phyloP scores from a whole-genome alignment of 2,329 filamentous ascomycete genomes.

The Ophioceras dolichostomum region DNA sequence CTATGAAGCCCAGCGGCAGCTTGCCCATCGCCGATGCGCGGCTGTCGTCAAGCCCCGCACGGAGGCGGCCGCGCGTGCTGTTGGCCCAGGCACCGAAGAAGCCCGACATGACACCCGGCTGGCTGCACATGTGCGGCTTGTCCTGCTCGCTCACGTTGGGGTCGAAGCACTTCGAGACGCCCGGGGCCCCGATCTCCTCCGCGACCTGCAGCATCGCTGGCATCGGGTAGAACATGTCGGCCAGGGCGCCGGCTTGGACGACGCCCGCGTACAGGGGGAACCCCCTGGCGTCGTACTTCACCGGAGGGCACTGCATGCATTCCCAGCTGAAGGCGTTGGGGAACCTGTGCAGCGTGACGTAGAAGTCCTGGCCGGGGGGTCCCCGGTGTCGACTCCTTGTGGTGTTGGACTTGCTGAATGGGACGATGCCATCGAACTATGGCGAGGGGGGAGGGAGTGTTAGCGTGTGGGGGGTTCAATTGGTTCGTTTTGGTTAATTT shows the following conservation, averaged over 20 bases:
- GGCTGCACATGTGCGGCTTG: background rate
- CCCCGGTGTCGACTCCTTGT: background rate
- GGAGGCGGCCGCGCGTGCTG: background rate
- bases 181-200: no score
- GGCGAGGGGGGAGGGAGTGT: background rate
- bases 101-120: background rate
- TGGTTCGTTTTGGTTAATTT: background rate
- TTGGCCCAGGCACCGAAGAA: conserved; percentile 1
- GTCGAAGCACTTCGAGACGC: background rate
- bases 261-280: background rate
- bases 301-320: background rate
- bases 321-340: conserved; percentile 3
- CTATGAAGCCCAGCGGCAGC: background rate
- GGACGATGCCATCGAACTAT: conserved; percentile 1
- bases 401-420: background rate
- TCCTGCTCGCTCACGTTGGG: background rate
- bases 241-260: conserved; percentile 1
- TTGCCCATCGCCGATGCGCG: background rate
- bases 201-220: conserved; percentile 1
- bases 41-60: background rate
- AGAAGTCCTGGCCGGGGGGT: background rate
- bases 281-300: background rate
- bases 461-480: background rate
- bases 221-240: background rate
- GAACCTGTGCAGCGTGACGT: conserved; percentile 1